Evolutionary conservation across 2,329 filamentous ascomycete genomes (phyloP).

Genomic region (Beauveria sp.): DNA sequence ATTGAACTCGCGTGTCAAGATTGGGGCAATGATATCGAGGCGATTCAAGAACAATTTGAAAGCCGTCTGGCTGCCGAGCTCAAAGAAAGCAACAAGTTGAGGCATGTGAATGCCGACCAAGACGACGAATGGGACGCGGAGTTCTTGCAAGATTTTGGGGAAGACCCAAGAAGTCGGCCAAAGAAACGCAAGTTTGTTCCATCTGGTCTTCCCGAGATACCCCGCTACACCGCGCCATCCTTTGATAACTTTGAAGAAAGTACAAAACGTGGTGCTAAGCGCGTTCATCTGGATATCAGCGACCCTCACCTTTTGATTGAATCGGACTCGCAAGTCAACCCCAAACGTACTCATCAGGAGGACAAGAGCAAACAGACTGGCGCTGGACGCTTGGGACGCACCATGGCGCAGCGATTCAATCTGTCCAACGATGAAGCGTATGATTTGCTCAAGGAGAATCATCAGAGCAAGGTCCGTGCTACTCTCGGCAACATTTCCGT

Average conservation of each 20-base stretch:
- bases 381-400: slow-evolving; percentile 61
- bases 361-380: slow-evolving; percentile 58
- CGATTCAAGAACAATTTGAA: slow-evolving; percentile 33
- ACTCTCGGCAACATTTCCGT: slow-evolving; percentile 87
- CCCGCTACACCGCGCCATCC: slow-evolving; percentile 56
- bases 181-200: slow-evolving; percentile 63
- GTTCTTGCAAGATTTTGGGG: slow-evolving; percentile 43
- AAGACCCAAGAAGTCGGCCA: slow-evolving; percentile 39
- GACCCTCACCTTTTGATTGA: slow-evolving; percentile 84
- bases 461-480: slow-evolving; percentile 90
- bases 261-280: slow-evolving; percentile 66
- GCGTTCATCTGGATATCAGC: slow-evolving; percentile 76
- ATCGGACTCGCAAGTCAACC: slow-evolving; percentile 56
- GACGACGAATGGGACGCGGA: slow-evolving; percentile 59
- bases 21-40: slow-evolving; percentile 61
- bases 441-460: slow-evolving; percentile 91
- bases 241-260: slow-evolving; percentile 75
- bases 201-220: slow-evolving; percentile 50
- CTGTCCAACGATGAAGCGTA: slow-evolving; percentile 95
- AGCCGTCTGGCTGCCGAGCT: slow-evolving; percentile 24
- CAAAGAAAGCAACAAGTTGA: slow-evolving; percentile 24
- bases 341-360: slow-evolving; percentile 51
- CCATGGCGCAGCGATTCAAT: slow-evolving; percentile 79
- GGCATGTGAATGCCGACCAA: slow-evolving; percentile 29
- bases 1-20: slow-evolving; percentile 81